A percentile compares a stretch with the other conserved stretches of the same genome.
phyloP scores from a whole-genome alignment of 495 filamentous ascomycete genomes.

The Aspergillus indologenus region DNA sequence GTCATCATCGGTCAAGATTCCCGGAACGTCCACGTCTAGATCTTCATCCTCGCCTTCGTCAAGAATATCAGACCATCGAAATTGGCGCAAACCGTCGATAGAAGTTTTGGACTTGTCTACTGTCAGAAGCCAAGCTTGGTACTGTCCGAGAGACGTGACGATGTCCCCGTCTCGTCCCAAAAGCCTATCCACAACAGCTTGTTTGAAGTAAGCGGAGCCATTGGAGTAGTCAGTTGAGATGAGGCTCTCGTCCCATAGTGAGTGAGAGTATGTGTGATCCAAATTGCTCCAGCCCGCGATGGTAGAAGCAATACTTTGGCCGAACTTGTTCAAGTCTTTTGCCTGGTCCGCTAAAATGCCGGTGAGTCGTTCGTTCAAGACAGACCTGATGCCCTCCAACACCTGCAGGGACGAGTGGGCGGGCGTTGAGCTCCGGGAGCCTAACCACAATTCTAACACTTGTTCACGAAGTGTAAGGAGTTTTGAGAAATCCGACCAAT shows the following conservation, averaged over 20 bases:
- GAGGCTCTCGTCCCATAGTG: slow-evolving; percentile 61
- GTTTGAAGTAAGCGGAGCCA: slow-evolving; percentile 55
- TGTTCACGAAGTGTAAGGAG: slow-evolving; percentile 67
- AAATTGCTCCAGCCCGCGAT: slow-evolving; percentile 52
- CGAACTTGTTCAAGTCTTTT: slow-evolving; percentile 55
- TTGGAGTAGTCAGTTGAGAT: slow-evolving; percentile 49
- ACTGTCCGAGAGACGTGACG: slow-evolving; percentile 54
- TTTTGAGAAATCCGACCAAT: slow-evolving; percentile 58
- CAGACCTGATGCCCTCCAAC: slow-evolving; percentile 62
- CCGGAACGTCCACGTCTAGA: slow-evolving; percentile 58
- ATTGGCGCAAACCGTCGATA: slow-evolving; percentile 63
- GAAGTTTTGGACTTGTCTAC: slow-evolving; percentile 58
- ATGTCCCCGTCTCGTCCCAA: slow-evolving; percentile 68
- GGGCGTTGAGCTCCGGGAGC: slow-evolving; percentile 39
- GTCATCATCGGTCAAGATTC: slow-evolving; percentile 69
- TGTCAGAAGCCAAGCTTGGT: slow-evolving; percentile 63
- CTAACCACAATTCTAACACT: slow-evolving; percentile 72
- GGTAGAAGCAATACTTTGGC: slow-evolving; percentile 46
- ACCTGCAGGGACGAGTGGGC: slow-evolving; percentile 54
- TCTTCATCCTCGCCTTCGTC: slow-evolving; percentile 73
- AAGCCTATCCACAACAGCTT: slow-evolving; percentile 46
- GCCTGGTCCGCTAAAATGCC: slow-evolving; percentile 58
- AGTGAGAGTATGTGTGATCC: slow-evolving; percentile 42
- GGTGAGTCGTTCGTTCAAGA: slow-evolving; percentile 63
- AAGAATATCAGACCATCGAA: slow-evolving; percentile 73